These are phyloP conservation scores for Phytophthora uliginosa DNA, from an alignment of 352 stramenopile species.

Conservation along the genomic window DNA sequence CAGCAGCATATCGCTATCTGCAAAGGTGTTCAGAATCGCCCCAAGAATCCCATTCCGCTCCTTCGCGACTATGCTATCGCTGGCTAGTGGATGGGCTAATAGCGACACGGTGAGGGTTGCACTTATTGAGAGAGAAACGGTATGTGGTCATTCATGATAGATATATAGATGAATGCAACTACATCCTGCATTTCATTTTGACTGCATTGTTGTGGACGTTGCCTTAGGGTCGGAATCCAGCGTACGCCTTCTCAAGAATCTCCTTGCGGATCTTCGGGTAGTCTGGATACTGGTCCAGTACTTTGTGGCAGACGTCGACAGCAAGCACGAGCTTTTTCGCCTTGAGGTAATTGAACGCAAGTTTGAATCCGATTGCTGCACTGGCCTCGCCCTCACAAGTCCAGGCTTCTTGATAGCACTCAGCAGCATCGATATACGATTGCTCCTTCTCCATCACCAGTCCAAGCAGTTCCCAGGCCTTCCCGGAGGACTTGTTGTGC, in stretches of 20 bases:
- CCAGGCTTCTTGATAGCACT: slow-evolving; percentile 94
- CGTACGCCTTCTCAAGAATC: slow-evolving; percentile 94
- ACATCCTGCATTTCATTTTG: slow-evolving; percentile 17
- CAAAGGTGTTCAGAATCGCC: slow-evolving; percentile 84
- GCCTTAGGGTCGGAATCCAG: slow-evolving; percentile 85
- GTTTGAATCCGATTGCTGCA: slow-evolving; percentile 94
- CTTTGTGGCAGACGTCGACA: slow-evolving; percentile 95
- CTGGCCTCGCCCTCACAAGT: slow-evolving; percentile 86
- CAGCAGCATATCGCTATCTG: slow-evolving; percentile 91
- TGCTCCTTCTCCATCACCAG: slow-evolving; percentile 97
- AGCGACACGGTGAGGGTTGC: not conserved
- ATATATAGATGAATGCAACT: slow-evolving; percentile 32
- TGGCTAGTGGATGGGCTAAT: slow-evolving; percentile 37
- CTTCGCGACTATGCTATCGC: slow-evolving; percentile 78
- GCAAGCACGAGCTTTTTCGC: slow-evolving; percentile 91
- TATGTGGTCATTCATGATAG: slow-evolving; percentile 27
- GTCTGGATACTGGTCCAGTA: slow-evolving; percentile 94
- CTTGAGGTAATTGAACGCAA: slow-evolving; percentile 98
- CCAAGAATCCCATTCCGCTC: slow-evolving; percentile 76
- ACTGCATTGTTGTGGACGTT: slow-evolving; percentile 11
- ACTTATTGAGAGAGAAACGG: slow-evolving; percentile 10
- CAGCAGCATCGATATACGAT: slow-evolving; percentile 93
- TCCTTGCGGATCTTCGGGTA: slow-evolving; percentile 97
- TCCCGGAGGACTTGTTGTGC: slow-evolving; percentile 94
- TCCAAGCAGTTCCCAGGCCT: slow-evolving; percentile 95